Conservation (phyloP, 495 filamentous ascomycete species). For the Lentithecium fluviatile region DNA sequence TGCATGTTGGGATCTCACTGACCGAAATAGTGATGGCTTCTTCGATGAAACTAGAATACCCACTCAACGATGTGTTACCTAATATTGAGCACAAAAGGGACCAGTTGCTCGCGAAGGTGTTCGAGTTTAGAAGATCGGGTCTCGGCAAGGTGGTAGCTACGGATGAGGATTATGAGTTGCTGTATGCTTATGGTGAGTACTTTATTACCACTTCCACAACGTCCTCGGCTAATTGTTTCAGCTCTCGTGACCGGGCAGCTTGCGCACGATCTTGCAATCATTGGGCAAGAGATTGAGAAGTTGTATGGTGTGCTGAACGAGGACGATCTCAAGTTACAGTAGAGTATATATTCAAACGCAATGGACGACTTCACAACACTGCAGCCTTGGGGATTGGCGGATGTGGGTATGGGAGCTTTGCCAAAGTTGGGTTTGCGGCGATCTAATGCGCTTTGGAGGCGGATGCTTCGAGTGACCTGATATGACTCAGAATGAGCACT, state of each 20-base stretch:
- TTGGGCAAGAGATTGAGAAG: slow-evolving; percentile 66
- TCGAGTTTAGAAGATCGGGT: slow-evolving; percentile 73
- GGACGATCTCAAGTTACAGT: slow-evolving; percentile 68
- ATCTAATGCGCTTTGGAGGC: not conserved
- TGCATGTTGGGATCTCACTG: slow-evolving; percentile 15
- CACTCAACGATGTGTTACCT: slow-evolving; percentile 81
- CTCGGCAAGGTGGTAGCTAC: slow-evolving; percentile 52
- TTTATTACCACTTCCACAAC: not conserved
- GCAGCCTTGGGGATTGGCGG: too few species aligned
- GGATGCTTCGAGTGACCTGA: too few species aligned
- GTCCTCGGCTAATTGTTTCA: slow-evolving; percentile 51
- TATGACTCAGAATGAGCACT: too few species aligned
- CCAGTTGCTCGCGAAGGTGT: slow-evolving; percentile 83
- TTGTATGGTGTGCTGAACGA: slow-evolving; percentile 77
- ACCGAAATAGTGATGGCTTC: slow-evolving; percentile 70
- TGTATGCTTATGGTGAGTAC: slow-evolving; percentile 69
- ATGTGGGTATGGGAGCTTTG: too few species aligned
- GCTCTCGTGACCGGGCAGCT: slow-evolving; percentile 67
- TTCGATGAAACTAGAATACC: slow-evolving; percentile 89
- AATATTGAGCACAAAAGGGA: slow-evolving; percentile 78
- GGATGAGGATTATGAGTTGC: slow-evolving; percentile 67
- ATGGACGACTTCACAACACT: not conserved
- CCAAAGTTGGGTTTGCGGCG: not conserved
- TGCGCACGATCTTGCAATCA: slow-evolving; percentile 64
- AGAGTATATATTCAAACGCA: not conserved